phyloP scores from a whole-genome alignment of 148 eudicot genomes.

The Euryodendron excelsum region DNA sequence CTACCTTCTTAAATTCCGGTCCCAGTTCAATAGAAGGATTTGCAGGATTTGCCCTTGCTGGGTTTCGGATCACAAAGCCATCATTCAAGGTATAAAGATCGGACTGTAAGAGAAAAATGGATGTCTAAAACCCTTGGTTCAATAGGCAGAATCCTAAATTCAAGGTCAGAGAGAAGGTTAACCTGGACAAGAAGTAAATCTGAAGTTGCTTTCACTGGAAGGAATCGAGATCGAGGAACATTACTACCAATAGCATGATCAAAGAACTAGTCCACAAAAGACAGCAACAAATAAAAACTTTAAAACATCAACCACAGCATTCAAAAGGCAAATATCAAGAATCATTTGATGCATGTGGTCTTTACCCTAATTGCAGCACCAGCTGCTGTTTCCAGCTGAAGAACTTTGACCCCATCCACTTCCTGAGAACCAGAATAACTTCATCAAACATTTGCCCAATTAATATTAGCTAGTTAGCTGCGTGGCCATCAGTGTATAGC shows the following conservation, averaged over 20 bases:
- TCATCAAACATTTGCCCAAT: background rate
- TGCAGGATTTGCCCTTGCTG: constrained; percentile 68
- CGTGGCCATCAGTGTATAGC: constrained; percentile 2
- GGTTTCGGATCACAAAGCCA: constrained; percentile 77
- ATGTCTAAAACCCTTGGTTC: background rate
- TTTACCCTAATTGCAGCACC: constrained; percentile 97
- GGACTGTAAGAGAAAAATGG: constrained; percentile 51
- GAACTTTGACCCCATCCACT: constrained; percentile 93
- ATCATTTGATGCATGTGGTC: background rate
- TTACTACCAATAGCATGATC: constrained; percentile 84
- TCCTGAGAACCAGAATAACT: constrained; percentile 50
- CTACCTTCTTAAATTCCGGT: constrained; percentile 95
- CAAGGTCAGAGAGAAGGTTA: constrained; percentile 15
- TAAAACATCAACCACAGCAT: background rate
- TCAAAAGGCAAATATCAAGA: background rate
- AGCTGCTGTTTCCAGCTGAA: constrained; percentile 98
- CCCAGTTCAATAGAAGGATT: constrained; percentile 97
- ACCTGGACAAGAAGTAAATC: constrained; percentile 99
- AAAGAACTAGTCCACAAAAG: constrained; percentile 53
- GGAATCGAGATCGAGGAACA: constrained; percentile 97
- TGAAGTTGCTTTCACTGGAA: constrained; percentile 96
- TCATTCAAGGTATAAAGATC: constrained; percentile 84
- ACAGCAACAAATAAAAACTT: background rate
- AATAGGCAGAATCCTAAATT: background rate
- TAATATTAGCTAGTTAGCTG: background rate